Conservation (phyloP, 2,329 filamentous ascomycete species). For the Ophiocordyceps sinensis region DNA sequence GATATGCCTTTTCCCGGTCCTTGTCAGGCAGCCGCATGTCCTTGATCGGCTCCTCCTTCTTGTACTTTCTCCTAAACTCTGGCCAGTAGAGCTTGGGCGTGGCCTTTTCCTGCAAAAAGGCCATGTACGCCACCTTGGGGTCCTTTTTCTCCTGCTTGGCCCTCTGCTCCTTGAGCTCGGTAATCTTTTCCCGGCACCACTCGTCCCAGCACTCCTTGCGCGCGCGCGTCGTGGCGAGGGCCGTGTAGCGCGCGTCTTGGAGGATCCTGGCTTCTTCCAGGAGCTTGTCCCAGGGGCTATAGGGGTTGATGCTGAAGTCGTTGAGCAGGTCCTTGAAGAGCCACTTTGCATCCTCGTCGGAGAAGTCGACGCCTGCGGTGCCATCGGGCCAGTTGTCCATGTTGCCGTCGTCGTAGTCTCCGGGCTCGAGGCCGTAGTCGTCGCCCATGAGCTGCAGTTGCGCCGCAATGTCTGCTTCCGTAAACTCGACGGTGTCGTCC, state of each 20-base stretch:
- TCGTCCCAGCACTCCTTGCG: slow-evolving; percentile 71
- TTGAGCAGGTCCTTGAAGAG: slow-evolving; percentile 79
- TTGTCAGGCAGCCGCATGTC: slow-evolving; percentile 57
- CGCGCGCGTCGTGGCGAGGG: slow-evolving; percentile 64
- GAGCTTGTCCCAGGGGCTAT: slow-evolving; percentile 80
- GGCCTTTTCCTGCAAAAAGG: slow-evolving; percentile 66
- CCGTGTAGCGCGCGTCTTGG: slow-evolving; percentile 76
- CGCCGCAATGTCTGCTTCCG: slow-evolving; percentile 86
- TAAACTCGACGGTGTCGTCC: slow-evolving; percentile 57
- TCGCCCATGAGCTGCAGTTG: slow-evolving; percentile 83
- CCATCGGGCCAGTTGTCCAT: slow-evolving; percentile 54
- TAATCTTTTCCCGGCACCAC: slow-evolving; percentile 70
- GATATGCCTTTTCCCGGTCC: slow-evolving; percentile 66
- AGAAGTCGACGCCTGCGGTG: slow-evolving; percentile 54
- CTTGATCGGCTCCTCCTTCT: slow-evolving; percentile 68
- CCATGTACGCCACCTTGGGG: slow-evolving; percentile 68
- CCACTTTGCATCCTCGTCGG: slow-evolving; percentile 59
- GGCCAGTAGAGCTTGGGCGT: slow-evolving; percentile 93
- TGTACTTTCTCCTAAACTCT: slow-evolving; percentile 86
- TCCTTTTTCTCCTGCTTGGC: slow-evolving; percentile 68
- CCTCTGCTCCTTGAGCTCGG: slow-evolving; percentile 54
- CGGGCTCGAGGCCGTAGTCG: slow-evolving; percentile 65
- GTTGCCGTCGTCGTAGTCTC: slow-evolving; percentile 56
- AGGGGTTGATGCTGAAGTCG: slow-evolving; percentile 72
- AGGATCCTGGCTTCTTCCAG: slow-evolving; percentile 71